Base-by-base conservation (phyloP, 805 yeast species). In the Nakazawaea laoshanensis region DNA sequence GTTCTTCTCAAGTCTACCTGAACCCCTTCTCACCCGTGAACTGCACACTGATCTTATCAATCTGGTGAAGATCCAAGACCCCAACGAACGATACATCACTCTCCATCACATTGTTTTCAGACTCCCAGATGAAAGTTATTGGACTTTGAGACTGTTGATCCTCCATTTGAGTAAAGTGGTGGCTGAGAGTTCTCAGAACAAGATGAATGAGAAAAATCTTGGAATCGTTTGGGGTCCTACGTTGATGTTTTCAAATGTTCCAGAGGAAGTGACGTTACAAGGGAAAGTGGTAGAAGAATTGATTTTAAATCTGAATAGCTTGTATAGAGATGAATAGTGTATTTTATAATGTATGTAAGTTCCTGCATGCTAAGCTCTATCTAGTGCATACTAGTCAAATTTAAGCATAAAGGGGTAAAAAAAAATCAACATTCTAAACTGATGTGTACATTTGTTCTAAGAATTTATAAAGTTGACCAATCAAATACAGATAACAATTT, bases 211-310 rank as follows among this genome's bases (percentile, higher is more conserved):
- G 37, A 78, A 79, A 48, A 79, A 82, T 39, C 55, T 92, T 46
- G 84, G 94, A 29, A 84, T 85, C 24, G 87, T 89, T 24, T 92
- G 98, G 98, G 96, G 96, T 0, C 95, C 95, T 13, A 83, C 84
- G 2, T 58, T 92, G 33, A 67, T 92, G 52, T 74, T 77, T 30
- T 82, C 74, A 45, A 74, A 71, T 48, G 78, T 75, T 39, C 71
- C 75, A 3, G 83, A 77, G 42, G 95, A 77, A 47, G 73, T 83
- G 61, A 78, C 79, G 35, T 74, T 70, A 43, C 85, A 83, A 55
- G 79, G 84, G 28, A 70, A 70, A 37, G 82, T 86, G 4, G 73
- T 92, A 44, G 95, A 88, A 51, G 89, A 87, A 39, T 69, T 92
- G 48, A 75, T 89, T 57, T 56, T 68, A 38, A 86, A 86, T 46